A percentile compares a stretch with the other conserved stretches of the same genome.
phyloP scores from a whole-genome alignment of 106 monocot genomes.

The Platanthera guangdongensis region DNA sequence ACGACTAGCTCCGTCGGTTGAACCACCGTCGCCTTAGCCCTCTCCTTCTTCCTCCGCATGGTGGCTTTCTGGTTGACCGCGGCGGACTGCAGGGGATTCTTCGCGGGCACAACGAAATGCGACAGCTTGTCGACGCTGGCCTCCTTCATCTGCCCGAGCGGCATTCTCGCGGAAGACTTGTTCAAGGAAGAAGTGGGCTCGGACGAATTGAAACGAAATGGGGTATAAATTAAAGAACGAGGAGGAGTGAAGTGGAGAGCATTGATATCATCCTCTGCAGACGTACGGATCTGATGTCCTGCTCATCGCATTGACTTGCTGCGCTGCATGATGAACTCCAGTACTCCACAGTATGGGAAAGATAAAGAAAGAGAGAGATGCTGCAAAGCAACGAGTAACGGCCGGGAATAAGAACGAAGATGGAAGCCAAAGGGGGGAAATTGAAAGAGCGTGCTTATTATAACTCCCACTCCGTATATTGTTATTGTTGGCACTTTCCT shows the following conservation, averaged over 20 bases:
- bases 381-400: slow-evolving; percentile 10
- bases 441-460: neutral
- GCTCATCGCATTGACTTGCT: slow-evolving; percentile 8
- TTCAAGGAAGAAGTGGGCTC: neutral
- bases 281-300: neutral
- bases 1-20: neutral
- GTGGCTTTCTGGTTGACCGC: slow-evolving; percentile 26
- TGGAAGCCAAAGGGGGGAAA: slow-evolving; percentile 4
- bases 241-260: neutral
- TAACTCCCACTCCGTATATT: slow-evolving; percentile 5
- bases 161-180: slow-evolving; percentile 13
- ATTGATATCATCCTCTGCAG: slow-evolving; percentile 6
- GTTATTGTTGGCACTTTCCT: slow-evolving; percentile 1
- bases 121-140: slow-evolving; percentile 14
- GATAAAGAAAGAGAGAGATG: slow-evolving; percentile 1
- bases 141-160: slow-evolving; percentile 20
- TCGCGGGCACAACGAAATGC: slow-evolving; percentile 14
- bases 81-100: slow-evolving; percentile 35
- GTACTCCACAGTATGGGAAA: neutral
- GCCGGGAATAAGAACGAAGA: neutral
- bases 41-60: slow-evolving; percentile 25
- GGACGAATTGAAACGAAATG: neutral
- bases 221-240: neutral
- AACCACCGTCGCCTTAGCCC: neutral
- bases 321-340: slow-evolving; percentile 5